Percentiles rank a stretch among this genome's conserved stretches.
Evolutionary conservation across 352 stramenopile species (phyloP).

Genomic region (Globisporangium middletonii): DNA sequence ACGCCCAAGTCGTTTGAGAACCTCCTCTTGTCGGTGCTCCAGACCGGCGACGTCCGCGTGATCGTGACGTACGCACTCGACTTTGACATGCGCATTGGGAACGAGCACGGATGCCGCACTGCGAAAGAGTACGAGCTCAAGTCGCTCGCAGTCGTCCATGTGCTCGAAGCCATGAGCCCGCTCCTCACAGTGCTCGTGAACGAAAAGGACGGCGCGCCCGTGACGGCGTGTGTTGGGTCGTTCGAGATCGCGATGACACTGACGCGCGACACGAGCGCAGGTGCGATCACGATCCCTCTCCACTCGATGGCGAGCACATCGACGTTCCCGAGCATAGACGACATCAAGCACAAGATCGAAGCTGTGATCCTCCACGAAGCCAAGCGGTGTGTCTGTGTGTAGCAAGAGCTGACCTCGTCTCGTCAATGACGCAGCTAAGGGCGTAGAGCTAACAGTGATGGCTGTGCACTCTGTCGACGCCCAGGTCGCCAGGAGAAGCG

Average conservation of each 20-base stretch:
- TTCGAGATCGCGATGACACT: constrained; percentile 59
- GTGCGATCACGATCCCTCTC: constrained; percentile 24
- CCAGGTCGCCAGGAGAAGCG: constrained; percentile 43
- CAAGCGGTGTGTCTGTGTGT: constrained; percentile 25
- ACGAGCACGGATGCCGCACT: constrained; percentile 43
- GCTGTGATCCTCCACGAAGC: constrained; percentile 52
- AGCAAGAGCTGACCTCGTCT: background rate
- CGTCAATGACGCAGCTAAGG: background rate
- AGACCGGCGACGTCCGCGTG: constrained; percentile 44
- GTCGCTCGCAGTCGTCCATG: constrained; percentile 22
- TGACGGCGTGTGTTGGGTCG: constrained; percentile 21
- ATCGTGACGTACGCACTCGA: constrained; percentile 29
- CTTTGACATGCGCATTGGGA: constrained; percentile 27
- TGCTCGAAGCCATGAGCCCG: constrained; percentile 46
- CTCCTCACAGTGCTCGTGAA: constrained; percentile 45
- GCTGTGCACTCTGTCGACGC: background rate
- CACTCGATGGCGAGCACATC: constrained; percentile 52
- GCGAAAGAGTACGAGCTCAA: constrained; percentile 51
- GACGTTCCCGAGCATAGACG: constrained; percentile 37
- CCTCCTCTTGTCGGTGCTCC: constrained; percentile 41
- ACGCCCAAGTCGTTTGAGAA: constrained; percentile 53
- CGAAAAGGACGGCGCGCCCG: constrained; percentile 6
- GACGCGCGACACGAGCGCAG: constrained; percentile 16
- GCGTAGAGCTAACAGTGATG: background rate
- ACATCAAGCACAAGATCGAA: constrained; percentile 54